Evolutionary conservation across 106 monocot genomes (phyloP).

Genomic region (Xerophyta viscosa): DNA sequence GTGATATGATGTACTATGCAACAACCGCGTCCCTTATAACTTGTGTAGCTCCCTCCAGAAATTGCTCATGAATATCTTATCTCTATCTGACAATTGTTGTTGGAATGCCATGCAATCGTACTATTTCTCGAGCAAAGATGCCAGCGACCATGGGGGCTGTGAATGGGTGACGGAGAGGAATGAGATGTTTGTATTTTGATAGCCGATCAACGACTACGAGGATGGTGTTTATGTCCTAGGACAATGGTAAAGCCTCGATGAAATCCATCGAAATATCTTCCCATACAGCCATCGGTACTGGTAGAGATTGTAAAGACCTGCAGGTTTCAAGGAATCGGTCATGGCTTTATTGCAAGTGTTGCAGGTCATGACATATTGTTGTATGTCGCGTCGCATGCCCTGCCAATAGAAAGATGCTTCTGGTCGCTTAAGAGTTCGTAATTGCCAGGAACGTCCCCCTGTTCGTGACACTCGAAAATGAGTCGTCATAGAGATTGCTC

Average conservation of each 20-base stretch:
- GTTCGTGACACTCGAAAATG: too few species aligned
- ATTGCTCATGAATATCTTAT: background rate
- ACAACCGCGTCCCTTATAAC: background rate
- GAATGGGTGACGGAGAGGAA: background rate
- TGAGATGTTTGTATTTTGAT: background rate
- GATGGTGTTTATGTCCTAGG: background rate
- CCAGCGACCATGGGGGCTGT: background rate
- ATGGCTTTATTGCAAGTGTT: background rate
- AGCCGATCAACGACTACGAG: conserved; percentile 1
- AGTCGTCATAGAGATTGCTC: too few species aligned
- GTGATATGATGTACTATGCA: background rate
- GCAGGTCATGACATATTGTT: too few species aligned
- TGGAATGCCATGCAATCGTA: conserved; percentile 1
- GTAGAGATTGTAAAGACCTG: background rate
- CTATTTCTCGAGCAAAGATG: background rate
- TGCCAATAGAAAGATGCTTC: too few species aligned
- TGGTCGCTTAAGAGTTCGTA: too few species aligned
- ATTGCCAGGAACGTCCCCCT: too few species aligned
- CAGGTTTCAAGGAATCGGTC: background rate
- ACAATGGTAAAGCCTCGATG: background rate
- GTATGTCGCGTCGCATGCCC: too few species aligned
- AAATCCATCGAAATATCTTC: conserved; percentile 3
- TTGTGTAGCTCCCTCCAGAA: background rate
- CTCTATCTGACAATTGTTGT: background rate
- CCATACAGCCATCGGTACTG: background rate